phyloP scores from a whole-genome alignment of 75 land plant genomes.

The Gnetum montanum region DNA sequence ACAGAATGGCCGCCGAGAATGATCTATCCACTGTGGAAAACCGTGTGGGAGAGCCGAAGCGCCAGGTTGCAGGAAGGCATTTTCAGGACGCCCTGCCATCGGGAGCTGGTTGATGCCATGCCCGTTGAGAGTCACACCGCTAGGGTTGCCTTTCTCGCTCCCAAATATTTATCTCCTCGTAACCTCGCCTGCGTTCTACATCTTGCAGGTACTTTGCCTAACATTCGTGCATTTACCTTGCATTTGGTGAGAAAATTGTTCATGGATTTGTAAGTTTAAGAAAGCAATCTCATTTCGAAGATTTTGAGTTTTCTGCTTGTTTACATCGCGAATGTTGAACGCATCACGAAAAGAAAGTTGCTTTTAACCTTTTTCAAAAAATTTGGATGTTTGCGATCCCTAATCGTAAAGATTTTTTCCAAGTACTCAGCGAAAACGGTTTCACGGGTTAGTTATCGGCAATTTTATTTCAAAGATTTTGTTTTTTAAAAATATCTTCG shows the following conservation, averaged over 20 bases:
- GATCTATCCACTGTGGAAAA: conserved; percentile 74
- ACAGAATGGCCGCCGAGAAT: conserved; percentile 62
- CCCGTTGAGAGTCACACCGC: conserved; percentile 85
- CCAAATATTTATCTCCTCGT: conserved; percentile 47
- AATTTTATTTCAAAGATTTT: no score
- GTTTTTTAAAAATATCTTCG: no score
- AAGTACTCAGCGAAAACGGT: no score
- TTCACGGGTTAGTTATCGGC: no score
- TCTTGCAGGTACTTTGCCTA: conserved; percentile 65
- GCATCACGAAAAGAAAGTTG: background rate
- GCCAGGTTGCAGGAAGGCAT: conserved; percentile 77
- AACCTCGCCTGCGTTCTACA: conserved; percentile 90
- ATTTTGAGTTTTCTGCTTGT: background rate
- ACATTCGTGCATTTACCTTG: background rate
- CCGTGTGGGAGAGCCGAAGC: conserved; percentile 70
- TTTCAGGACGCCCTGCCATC: conserved; percentile 85
- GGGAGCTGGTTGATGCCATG: conserved; percentile 54
- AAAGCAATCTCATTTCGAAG: background rate
- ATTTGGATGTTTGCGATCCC: no score
- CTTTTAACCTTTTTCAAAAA: no score
- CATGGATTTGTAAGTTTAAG: background rate
- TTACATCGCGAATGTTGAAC: background rate
- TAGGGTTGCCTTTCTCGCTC: conserved; percentile 75
- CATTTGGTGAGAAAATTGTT: background rate
- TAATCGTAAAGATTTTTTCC: no score